Conservation (phyloP, 2,329 filamentous ascomycete species). For the Paracorniculantispora psalliotae region DNA sequence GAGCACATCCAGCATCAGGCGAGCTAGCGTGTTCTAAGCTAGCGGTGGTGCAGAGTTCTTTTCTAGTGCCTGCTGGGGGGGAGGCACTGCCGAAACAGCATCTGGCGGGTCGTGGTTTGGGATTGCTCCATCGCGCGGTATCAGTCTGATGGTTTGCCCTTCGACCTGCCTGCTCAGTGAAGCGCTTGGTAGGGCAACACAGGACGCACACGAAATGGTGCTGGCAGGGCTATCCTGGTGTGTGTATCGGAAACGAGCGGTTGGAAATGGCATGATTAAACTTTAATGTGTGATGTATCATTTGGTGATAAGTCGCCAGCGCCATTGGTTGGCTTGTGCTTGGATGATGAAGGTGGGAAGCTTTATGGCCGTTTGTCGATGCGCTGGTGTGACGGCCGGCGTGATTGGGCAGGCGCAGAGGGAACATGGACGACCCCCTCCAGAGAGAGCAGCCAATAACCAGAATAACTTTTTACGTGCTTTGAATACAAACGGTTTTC, state of each 20-base stretch:
- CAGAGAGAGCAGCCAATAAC: neutral
- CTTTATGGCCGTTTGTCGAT: neutral
- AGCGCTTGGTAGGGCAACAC: neutral
- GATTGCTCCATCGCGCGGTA: neutral
- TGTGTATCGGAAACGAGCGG: neutral
- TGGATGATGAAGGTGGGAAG: neutral
- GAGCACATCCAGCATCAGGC: neutral
- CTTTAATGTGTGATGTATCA: neutral
- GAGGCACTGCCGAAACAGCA: neutral
- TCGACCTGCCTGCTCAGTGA: neutral
- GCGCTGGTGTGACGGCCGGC: neutral
- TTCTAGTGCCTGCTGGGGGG: neutral
- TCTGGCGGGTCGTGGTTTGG: conserved; percentile 9
- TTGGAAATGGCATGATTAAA: neutral
- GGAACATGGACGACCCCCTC: neutral
- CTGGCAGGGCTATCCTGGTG: neutral
- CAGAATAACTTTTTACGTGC: neutral
- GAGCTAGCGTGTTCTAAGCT: neutral
- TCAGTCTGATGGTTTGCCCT: neutral
- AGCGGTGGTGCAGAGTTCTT: neutral
- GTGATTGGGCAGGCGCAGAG: neutral
- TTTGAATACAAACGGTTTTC: neutral
- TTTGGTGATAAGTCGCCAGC: neutral
- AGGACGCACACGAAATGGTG: neutral
- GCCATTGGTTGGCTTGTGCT: neutral